Evolutionary conservation across 805 yeast species (phyloP).

Genomic region (Zygotorulaspora florentina): DNA sequence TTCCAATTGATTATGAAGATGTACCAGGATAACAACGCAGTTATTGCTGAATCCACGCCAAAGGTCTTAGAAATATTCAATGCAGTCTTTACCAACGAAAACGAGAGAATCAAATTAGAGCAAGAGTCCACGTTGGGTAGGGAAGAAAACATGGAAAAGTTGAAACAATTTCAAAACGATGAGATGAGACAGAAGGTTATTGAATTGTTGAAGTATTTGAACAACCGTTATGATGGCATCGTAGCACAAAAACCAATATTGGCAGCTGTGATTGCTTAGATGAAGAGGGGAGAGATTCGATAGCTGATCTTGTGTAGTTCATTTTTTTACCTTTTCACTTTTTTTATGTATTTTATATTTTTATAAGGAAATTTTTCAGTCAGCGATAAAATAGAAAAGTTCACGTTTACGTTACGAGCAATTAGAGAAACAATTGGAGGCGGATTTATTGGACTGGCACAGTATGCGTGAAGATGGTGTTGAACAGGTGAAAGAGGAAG

Average conservation of each 20-base stretch:
- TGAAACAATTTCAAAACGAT: conserved; percentile 71
- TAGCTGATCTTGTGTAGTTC: not conserved
- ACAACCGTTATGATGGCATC: conserved; percentile 57
- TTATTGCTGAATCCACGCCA: conserved; percentile 52
- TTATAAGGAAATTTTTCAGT: conserved; percentile 4
- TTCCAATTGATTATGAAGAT: conserved; percentile 71
- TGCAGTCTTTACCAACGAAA: conserved; percentile 67
- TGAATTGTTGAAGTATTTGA: conserved; percentile 68
- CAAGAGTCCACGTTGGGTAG: conserved; percentile 78
- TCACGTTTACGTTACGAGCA: not conserved
- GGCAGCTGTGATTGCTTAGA: conserved; percentile 35
- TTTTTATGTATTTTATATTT: conserved; percentile 8
- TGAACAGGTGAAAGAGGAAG: not conserved
- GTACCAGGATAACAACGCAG: conserved; percentile 57
- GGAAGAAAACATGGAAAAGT: conserved; percentile 73
- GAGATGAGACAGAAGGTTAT: conserved; percentile 63
- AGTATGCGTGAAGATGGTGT: conserved; percentile 3
- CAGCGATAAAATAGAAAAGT: not conserved
- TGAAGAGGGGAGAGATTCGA: not conserved
- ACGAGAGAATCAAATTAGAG: conserved; percentile 64
- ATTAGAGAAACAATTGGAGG: not conserved
- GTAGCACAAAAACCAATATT: conserved; percentile 45
- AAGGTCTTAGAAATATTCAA: conserved; percentile 65
- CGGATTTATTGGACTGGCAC: not conserved
- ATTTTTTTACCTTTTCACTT: not conserved